A percentile compares a stretch with the other conserved stretches of the same genome.
Conservation (phyloP, 768 basidiomycete species). For the Pleurotus djamor region DNA sequence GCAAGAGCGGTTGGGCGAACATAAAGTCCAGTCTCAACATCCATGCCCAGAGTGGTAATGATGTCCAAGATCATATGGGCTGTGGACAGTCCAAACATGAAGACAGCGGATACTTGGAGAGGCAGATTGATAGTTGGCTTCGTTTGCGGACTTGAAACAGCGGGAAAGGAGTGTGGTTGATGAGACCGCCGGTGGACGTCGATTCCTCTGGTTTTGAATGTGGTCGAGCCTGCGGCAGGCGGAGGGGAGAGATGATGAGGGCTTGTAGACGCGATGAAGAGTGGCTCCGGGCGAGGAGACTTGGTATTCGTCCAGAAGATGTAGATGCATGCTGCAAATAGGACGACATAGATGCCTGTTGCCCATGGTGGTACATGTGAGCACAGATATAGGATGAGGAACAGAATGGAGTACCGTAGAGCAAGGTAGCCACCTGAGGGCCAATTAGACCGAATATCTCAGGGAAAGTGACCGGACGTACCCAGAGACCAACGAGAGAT, state of each 20-base stretch:
- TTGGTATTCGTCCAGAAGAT: conserved; percentile 2
- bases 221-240: not conserved
- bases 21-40: not conserved
- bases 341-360: not conserved
- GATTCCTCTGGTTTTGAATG: not conserved
- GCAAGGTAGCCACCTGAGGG: not conserved
- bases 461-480: not conserved
- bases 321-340: not conserved
- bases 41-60: conserved; percentile 4
- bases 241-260: not conserved
- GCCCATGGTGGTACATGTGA: not conserved
- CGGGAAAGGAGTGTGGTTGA: not conserved
- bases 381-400: not conserved
- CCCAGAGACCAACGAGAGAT: conserved; percentile 3
- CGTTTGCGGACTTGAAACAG: not conserved
- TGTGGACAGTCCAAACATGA: conserved; percentile 1
- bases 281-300: not conserved
- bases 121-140: not conserved
- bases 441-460: not conserved
- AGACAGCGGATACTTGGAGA: not conserved
- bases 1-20: not conserved
- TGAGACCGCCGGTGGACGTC: not conserved
- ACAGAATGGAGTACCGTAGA: not conserved
- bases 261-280: not conserved
- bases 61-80: conserved; percentile 6